A percentile compares a stretch with the other conserved stretches of the same genome.
phyloP scores from a whole-genome alignment of 1,139 yeast species.

The Oligophagozyma castellii region DNA sequence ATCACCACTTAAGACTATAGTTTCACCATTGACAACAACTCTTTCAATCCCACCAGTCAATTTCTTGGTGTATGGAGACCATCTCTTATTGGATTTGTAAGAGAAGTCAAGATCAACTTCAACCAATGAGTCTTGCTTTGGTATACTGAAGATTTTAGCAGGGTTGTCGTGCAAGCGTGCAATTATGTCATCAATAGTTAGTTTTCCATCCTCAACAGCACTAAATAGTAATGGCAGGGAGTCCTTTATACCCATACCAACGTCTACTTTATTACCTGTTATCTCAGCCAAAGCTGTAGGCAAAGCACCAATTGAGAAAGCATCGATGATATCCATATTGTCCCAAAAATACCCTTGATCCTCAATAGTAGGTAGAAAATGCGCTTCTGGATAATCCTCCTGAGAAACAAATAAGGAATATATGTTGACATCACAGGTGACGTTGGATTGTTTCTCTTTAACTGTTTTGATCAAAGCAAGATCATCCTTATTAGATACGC shows the following conservation, averaged over 20 bases:
- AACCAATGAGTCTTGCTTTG: constrained; percentile 61
- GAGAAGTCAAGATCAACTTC: constrained; percentile 69
- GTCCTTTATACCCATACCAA: constrained; percentile 71
- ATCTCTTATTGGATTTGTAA: constrained; percentile 31
- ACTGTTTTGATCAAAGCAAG: constrained; percentile 75
- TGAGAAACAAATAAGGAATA: constrained; percentile 66
- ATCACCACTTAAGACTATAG: constrained; percentile 75
- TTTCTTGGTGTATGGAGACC: constrained; percentile 41
- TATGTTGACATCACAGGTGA: constrained; percentile 84
- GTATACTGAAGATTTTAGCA: constrained; percentile 65
- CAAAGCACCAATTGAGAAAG: constrained; percentile 73
- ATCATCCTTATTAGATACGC: constrained; percentile 71
- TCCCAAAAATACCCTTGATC: constrained; percentile 82
- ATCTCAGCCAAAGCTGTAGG: constrained; percentile 64
- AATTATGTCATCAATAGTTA: constrained; percentile 62
- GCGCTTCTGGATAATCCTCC: constrained; percentile 56
- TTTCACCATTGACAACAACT: constrained; percentile 64
- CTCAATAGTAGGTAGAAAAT: constrained; percentile 62
- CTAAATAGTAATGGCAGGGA: constrained; percentile 69
- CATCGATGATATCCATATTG: constrained; percentile 58
- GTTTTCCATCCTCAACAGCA: constrained; percentile 63
- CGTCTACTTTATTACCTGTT: constrained; percentile 41
- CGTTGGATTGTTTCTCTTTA: constrained; percentile 65
- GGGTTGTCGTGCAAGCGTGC: constrained; percentile 74
- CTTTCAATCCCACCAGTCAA: constrained; percentile 78